Evolutionary conservation across 176 grass and related monocot species (phyloP).

Genomic region (Cenchrus purpureus): DNA sequence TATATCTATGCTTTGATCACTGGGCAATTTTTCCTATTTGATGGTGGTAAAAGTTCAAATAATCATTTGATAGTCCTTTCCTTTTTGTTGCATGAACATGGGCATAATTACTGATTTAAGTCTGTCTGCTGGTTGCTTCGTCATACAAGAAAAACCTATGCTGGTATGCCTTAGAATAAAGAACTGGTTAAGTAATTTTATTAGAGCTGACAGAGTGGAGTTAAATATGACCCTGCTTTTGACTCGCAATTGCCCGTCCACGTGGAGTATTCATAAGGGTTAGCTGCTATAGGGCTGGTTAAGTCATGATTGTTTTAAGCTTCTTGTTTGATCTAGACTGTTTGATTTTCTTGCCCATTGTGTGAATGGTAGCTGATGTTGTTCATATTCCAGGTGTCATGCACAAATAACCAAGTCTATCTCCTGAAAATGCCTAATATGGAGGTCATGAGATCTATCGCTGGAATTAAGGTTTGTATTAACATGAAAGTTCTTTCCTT

Average conservation of each 20-base stretch:
- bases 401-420: constrained; percentile 76
- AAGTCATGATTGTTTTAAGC: constrained; percentile 4
- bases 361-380: constrained; percentile 14
- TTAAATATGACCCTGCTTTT: constrained; percentile 1
- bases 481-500: constrained; percentile 11
- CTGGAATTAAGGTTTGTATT: constrained; percentile 87
- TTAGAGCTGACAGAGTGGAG: constrained; percentile 1
- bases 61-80: neutral
- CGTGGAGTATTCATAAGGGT: neutral
- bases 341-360: neutral
- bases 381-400: constrained; percentile 69
- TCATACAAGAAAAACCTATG: neutral
- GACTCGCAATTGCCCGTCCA: neutral
- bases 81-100: neutral
- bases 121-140: neutral
- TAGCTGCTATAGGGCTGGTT: neutral
- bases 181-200: neutral
- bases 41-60: constrained; percentile 19
- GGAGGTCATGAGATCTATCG: constrained; percentile 82
- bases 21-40: neutral
- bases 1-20: neutral
- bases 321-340: constrained; percentile 22
- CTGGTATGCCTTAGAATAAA: neutral
- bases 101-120: neutral
- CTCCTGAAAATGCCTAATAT: constrained; percentile 94